Conservation (phyloP, 164 flowering plant species). For the Platanus orientalis region DNA sequence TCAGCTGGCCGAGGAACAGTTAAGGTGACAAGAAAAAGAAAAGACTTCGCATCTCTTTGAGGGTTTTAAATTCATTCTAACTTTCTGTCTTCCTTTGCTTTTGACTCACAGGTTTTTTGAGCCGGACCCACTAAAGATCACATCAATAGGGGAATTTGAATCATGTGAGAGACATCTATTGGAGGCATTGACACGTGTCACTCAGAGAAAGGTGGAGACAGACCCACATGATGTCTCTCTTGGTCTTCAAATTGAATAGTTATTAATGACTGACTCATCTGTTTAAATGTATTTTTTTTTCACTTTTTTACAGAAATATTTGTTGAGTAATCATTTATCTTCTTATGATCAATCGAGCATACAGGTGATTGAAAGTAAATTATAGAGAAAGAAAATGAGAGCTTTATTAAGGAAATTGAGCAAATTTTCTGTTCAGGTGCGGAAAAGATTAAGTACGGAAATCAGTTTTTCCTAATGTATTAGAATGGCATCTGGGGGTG, state of each 20-base stretch:
- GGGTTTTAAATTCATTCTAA: neutral
- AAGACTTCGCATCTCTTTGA: neutral
- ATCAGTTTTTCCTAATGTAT: too few species aligned
- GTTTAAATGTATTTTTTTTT: neutral
- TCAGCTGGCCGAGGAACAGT: slow-evolving; percentile 31
- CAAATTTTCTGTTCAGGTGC: too few species aligned
- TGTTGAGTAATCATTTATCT: slow-evolving; percentile 31
- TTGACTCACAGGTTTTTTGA: slow-evolving; percentile 33
- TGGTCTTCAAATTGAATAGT: neutral
- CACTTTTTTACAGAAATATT: slow-evolving; percentile 31
- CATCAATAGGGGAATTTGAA: slow-evolving; percentile 40
- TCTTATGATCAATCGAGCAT: slow-evolving; percentile 37
- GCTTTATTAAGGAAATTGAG: too few species aligned
- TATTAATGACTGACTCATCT: neutral
- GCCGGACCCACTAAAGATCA: slow-evolving; percentile 40
- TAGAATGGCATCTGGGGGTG: too few species aligned
- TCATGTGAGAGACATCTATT: slow-evolving; percentile 40
- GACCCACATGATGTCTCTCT: neutral
- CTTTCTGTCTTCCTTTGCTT: neutral
- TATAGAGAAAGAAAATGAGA: neutral
- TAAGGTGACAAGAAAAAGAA: slow-evolving; percentile 17
- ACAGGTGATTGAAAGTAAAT: slow-evolving; percentile 25
- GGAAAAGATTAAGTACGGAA: too few species aligned
- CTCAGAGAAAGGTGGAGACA: neutral
- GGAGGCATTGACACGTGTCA: neutral